Percentiles rank a stretch among this genome's conserved stretches.
phyloP scores from a whole-genome alignment of 164 flowering plant genomes.

The Brasenia schreberi region DNA sequence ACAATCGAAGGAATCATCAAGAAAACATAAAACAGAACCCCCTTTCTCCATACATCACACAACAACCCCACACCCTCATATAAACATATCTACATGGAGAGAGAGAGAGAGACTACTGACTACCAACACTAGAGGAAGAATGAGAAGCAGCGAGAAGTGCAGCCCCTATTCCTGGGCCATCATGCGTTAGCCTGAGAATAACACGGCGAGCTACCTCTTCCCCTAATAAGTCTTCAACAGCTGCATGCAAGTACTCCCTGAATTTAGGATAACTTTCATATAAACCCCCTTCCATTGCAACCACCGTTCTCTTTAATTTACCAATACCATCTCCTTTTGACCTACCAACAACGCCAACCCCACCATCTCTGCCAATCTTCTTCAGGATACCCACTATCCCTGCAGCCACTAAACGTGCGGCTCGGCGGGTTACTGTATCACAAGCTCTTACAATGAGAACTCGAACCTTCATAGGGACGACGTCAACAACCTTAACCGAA shows the following conservation, averaged over 20 bases:
- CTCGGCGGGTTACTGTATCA: conserved; percentile 69
- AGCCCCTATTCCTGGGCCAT: conserved; percentile 86
- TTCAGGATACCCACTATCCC: conserved; percentile 88
- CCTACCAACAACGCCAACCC: conserved; percentile 16
- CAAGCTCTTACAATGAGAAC: conserved; percentile 69
- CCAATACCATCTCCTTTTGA: neutral
- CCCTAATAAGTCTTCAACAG: conserved; percentile 61
- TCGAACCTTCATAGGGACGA: conserved; percentile 54
- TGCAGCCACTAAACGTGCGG: conserved; percentile 87
- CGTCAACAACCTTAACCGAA: conserved; percentile 39
- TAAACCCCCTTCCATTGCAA: conserved; percentile 73
- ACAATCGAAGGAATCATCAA: neutral
- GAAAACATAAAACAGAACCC: neutral
- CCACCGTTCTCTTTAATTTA: conserved; percentile 48
- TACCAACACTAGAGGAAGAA: conserved; percentile 18
- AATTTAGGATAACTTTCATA: conserved; percentile 50
- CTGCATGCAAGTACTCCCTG: conserved; percentile 74
- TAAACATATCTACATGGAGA: neutral
- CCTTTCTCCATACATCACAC: neutral
- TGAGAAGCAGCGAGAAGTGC: conserved; percentile 79
- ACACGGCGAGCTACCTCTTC: conserved; percentile 64
- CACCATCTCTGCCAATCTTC: conserved; percentile 91
- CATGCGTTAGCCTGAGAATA: conserved; percentile 49
- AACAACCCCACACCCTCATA: neutral
- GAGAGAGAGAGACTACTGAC: neutral